Conservation (phyloP, 139 green algal species). For the Prasinococcaceae sp. region DNA sequence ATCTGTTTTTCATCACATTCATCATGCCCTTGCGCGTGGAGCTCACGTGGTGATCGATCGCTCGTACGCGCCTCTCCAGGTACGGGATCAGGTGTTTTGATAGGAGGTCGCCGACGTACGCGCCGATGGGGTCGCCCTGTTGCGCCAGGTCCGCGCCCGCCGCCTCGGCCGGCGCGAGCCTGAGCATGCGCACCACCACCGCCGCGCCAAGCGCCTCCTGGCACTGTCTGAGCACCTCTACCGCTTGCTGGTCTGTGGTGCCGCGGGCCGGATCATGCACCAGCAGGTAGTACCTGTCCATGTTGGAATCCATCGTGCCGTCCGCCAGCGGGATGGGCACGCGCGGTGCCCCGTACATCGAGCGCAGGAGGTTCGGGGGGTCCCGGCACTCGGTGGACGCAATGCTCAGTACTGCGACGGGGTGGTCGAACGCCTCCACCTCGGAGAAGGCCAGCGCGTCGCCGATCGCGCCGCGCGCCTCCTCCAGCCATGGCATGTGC, state of each 20-base stretch:
- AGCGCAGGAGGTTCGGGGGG: not conserved
- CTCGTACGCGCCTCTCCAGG: constrained; percentile 35
- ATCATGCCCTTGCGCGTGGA: constrained; percentile 47
- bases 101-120: no score
- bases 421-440: constrained; percentile 61
- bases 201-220: no score
- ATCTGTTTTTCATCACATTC: constrained; percentile 66
- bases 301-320: constrained; percentile 27
- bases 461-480: constrained; percentile 49
- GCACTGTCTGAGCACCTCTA: no score
- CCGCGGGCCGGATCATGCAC: constrained; percentile 29
- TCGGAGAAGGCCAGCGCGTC: constrained; percentile 50
- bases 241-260: no score
- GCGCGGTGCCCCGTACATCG: not conserved
- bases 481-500: constrained; percentile 49
- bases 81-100: constrained; percentile 45
- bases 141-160: no score
- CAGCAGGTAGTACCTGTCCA: constrained; percentile 36
- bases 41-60: constrained; percentile 31
- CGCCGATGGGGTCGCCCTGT: no score
- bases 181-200: no score
- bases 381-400: not conserved
- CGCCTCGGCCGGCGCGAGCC: no score
- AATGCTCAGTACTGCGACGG: constrained; percentile 24
- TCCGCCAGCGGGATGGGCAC: not conserved